These are phyloP conservation scores for Chamaecyparis obtusa DNA, from an alignment of 75 land plant genomes.

Conservation along the genomic window DNA sequence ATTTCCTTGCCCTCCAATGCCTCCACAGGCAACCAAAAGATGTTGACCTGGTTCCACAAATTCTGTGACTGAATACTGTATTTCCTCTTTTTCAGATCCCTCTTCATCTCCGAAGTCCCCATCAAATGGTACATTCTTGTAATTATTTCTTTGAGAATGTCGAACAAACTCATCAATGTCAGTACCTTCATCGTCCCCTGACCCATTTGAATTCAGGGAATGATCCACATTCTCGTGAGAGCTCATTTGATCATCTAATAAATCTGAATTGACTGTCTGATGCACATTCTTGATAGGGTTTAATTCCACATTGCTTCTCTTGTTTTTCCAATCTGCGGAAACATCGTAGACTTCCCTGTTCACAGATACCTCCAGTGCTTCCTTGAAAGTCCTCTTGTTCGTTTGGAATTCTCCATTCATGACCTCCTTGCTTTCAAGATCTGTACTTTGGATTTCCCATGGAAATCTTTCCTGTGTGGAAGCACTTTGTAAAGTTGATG, in stretches of 20 bases:
- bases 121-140: neutral
- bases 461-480: conserved; percentile 38
- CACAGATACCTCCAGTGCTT: conserved; percentile 1
- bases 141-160: neutral
- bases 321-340: neutral
- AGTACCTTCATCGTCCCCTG: neutral
- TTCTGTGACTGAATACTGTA: conserved; percentile 65
- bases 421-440: neutral
- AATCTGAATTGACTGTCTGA: neutral
- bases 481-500: conserved; percentile 31
- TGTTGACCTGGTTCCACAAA: conserved; percentile 72
- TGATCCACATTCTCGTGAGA: conserved; percentile 2
- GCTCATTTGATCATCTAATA: neutral
- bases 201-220: neutral
- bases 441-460: conserved; percentile 54
- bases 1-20: conserved; percentile 90
- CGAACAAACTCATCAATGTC: neutral
- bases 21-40: conserved; percentile 76
- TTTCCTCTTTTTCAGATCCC: conserved; percentile 19
- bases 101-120: conserved; percentile 16
- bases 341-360: neutral
- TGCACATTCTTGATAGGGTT: neutral
- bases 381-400: neutral
- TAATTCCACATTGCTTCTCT: neutral
- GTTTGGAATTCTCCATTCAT: neutral